A percentile compares a stretch with the other conserved stretches of the same genome.
phyloP scores from a whole-genome alignment of 371 early-diverging fungal species.

The Mortierella sp. region DNA sequence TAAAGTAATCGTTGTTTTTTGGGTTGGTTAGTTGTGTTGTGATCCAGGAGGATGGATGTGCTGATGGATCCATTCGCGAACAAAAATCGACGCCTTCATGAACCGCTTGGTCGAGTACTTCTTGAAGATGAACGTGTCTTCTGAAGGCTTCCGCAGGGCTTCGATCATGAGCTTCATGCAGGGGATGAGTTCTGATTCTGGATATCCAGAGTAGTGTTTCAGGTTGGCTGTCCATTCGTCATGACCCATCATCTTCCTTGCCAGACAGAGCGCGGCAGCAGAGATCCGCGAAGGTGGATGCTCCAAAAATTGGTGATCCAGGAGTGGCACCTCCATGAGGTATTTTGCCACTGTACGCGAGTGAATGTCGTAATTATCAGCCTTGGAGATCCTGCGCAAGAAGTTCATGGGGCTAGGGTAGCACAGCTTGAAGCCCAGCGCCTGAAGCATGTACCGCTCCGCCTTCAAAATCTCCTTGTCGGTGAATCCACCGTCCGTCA shows the following conservation, averaged over 20 bases:
- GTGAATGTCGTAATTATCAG: slow-evolving; percentile 89
- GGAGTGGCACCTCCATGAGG: slow-evolving; percentile 94
- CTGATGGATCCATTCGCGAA: slow-evolving; percentile 64
- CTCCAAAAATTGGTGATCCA: slow-evolving; percentile 88
- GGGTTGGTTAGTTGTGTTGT: neutral
- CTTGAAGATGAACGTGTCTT: slow-evolving; percentile 75
- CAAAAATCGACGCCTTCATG: slow-evolving; percentile 85
- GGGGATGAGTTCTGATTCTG: slow-evolving; percentile 73
- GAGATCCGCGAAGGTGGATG: slow-evolving; percentile 87
- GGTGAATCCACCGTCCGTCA: slow-evolving; percentile 83
- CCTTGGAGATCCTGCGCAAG: slow-evolving; percentile 91
- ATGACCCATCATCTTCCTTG: slow-evolving; percentile 88
- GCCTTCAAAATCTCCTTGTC: slow-evolving; percentile 90
- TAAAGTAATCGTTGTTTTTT: neutral
- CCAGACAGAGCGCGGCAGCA: slow-evolving; percentile 89
- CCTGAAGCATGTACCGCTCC: slow-evolving; percentile 91
- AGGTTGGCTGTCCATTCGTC: slow-evolving; percentile 86
- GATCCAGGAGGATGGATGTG: neutral
- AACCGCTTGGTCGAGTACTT: slow-evolving; percentile 86
- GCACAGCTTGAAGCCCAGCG: slow-evolving; percentile 85
- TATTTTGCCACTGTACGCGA: slow-evolving; percentile 96
- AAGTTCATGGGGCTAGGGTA: slow-evolving; percentile 94
- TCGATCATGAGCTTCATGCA: slow-evolving; percentile 78
- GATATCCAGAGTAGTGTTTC: slow-evolving; percentile 83
- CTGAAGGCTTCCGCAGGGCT: slow-evolving; percentile 67